A percentile compares a stretch with the other conserved stretches of the same genome.
Conservation (phyloP, 208 protist genomes). For the Acanthamoeba castellanii region DNA sequence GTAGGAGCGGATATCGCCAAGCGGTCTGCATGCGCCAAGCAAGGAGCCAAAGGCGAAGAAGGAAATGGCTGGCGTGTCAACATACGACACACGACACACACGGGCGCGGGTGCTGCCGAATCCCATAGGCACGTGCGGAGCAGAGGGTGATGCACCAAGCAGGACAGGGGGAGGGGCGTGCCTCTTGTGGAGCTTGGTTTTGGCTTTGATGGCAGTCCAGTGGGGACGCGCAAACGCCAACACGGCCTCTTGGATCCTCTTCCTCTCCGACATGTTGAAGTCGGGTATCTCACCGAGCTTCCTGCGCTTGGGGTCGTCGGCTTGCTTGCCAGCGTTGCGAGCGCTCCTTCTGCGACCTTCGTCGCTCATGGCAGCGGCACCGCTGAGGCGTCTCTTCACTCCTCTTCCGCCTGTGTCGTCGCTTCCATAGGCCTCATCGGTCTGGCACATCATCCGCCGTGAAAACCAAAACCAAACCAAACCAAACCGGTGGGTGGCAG, state of each 20-base stretch:
- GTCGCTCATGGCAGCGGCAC: neutral
- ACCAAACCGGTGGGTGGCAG: neutral
- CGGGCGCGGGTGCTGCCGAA: neutral
- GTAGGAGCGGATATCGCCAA: neutral
- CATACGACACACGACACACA: neutral
- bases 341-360: conserved; percentile 12
- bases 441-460: neutral
- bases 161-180: neutral
- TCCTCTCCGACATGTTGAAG: conserved; percentile 60
- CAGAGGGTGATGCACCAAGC: neutral
- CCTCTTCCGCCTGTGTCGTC: conserved; percentile 17
- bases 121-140: neutral
- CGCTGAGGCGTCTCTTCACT: neutral
- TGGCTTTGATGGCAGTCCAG: conserved; percentile 34
- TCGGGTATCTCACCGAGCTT: conserved; percentile 31
- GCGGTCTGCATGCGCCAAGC: neutral
- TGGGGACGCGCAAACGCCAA: conserved; percentile 40
- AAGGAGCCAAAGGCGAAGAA: neutral
- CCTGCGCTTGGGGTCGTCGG: neutral
- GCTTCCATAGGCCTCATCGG: neutral
- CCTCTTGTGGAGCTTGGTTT: conserved; percentile 7
- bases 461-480: too few species aligned
- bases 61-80: neutral
- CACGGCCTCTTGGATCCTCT: conserved; percentile 38
- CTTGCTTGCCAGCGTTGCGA: neutral